Percentiles rank a stretch among this genome's conserved stretches.
phyloP scores from a whole-genome alignment of 1,139 yeast species.

The Insectozyma bohioensis region DNA sequence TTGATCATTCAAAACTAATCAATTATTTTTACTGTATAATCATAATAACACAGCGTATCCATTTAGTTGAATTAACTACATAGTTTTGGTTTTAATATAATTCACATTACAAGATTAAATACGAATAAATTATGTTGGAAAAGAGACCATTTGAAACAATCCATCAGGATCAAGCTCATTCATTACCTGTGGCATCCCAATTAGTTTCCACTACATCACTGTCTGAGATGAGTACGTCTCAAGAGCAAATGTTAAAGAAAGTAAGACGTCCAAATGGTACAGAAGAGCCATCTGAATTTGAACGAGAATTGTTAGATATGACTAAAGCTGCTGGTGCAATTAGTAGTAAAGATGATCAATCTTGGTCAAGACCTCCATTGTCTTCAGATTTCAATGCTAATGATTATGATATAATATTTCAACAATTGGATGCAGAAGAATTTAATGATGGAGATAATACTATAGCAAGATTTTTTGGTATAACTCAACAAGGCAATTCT shows the following conservation, averaged over 20 bases:
- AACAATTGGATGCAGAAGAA: constrained; percentile 95
- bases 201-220: constrained; percentile 17
- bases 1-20: too few relatives aligned
- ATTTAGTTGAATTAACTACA: too few relatives aligned
- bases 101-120: too few relatives aligned
- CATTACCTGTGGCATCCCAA: constrained; percentile 47
- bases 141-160: constrained; percentile 12
- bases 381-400: constrained; percentile 50
- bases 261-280: constrained; percentile 34
- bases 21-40: too few relatives aligned
- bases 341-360: constrained; percentile 45
- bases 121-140: too few relatives aligned
- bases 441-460: constrained; percentile 56
- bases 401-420: constrained; percentile 64
- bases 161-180: constrained; percentile 16
- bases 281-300: constrained; percentile 61
- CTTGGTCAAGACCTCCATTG: constrained; percentile 61
- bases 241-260: constrained; percentile 36
- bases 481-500: constrained; percentile 83
- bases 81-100: too few relatives aligned
- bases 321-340: constrained; percentile 36
- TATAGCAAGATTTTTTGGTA: constrained; percentile 85
- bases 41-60: too few relatives aligned
- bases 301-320: constrained; percentile 63
- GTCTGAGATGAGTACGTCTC: constrained; percentile 24